Evolutionary conservation across 2,329 filamentous ascomycete genomes (phyloP).

Genomic region (Chaetomium strumarium): DNA sequence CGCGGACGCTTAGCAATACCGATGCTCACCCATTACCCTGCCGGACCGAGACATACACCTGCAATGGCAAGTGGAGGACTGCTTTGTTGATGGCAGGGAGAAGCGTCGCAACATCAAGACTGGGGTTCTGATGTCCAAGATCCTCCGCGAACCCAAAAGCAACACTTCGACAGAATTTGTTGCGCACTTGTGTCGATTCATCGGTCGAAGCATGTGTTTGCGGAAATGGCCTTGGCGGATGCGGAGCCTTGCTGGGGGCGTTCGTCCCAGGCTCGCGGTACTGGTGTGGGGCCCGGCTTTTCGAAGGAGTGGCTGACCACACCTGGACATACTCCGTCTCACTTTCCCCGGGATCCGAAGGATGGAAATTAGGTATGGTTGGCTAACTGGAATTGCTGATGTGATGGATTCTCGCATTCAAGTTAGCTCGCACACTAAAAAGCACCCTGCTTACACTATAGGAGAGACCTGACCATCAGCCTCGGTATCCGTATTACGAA

Average conservation of each 20-base stretch:
- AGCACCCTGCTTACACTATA: not conserved
- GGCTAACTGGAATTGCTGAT: not conserved
- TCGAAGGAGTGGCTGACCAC: not conserved
- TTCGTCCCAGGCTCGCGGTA: slow-evolving; percentile 11
- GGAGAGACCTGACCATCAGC: not conserved
- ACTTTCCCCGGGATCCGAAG: not conserved
- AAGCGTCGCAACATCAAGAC: slow-evolving; percentile 15
- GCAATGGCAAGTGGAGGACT: slow-evolving; percentile 3
- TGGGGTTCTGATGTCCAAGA: slow-evolving; percentile 11
- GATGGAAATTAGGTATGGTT: not conserved
- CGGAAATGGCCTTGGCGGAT: slow-evolving; percentile 5
- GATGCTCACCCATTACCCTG: not conserved
- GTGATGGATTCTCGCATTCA: not conserved
- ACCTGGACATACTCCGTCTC: not conserved
- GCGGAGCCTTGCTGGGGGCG: not conserved
- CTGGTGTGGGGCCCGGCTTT: slow-evolving; percentile 8
- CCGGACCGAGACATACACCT: slow-evolving; percentile 10
- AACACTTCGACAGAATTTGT: no score
- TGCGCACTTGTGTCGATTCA: not conserved
- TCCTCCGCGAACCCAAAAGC: no score
- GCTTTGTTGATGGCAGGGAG: no score
- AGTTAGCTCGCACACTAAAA: slow-evolving; percentile 1
- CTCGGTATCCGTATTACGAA: not conserved
- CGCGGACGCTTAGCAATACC: not conserved
- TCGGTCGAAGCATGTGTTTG: not conserved